Evolutionary conservation across 257 asterid genomes (phyloP).

Genomic region (Jasminum sambac): DNA sequence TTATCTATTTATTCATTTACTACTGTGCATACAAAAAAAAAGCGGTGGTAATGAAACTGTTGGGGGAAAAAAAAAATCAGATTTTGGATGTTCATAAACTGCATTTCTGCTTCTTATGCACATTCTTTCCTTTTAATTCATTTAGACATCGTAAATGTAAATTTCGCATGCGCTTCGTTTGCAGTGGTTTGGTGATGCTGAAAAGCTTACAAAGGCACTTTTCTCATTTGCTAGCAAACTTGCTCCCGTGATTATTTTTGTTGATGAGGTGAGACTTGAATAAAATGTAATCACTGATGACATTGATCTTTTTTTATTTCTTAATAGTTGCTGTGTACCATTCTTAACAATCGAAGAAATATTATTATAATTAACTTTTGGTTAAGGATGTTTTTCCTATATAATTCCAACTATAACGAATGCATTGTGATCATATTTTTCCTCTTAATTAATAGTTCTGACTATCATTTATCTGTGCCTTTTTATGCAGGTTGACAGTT

Average conservation of each 20-base stretch:
- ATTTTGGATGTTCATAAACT: neutral
- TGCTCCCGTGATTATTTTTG: constrained; percentile 93
- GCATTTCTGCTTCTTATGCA: neutral
- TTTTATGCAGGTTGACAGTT: constrained; percentile 82
- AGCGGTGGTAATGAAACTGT: neutral
- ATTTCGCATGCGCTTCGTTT: constrained; percentile 32
- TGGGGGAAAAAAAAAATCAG: neutral
- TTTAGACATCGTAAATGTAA: neutral
- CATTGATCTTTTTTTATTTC: neutral
- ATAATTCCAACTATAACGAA: neutral
- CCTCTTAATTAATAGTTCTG: neutral
- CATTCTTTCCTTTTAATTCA: constrained; percentile 4
- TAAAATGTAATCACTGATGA: neutral
- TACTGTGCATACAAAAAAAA: neutral
- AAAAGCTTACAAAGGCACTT: constrained; percentile 90
- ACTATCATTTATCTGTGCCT: constrained; percentile 20
- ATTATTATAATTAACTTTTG: neutral
- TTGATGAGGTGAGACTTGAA: constrained; percentile 77
- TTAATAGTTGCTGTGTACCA: neutral
- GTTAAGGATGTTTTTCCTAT: neutral
- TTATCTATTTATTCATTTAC: neutral
- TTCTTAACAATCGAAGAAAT: neutral
- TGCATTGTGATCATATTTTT: neutral
- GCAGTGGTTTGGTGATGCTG: constrained; percentile 99
- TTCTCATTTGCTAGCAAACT: constrained; percentile 97